A percentile compares a stretch with the other conserved stretches of the same genome.
These are phyloP conservation scores for Coemansia sp. DNA, from an alignment of 192 early-diverging fungal species.

Conservation along the genomic window DNA sequence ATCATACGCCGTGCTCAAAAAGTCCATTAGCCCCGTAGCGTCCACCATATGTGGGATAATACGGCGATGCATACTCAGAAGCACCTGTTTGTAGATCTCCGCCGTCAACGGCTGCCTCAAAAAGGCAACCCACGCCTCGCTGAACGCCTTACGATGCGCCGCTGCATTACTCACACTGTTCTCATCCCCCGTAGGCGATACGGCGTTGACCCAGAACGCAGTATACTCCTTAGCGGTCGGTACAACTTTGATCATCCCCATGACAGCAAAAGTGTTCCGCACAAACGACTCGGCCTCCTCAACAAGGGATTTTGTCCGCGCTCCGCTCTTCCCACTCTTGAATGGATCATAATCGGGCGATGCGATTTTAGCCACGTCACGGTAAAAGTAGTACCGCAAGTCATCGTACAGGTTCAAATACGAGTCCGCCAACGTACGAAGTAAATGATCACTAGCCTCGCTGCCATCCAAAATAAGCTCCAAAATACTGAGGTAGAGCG, in stretches of 20 bases:
- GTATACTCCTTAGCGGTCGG: slow-evolving; percentile 62
- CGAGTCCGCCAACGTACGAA: slow-evolving; percentile 66
- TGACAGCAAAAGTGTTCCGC: slow-evolving; percentile 64
- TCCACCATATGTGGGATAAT: slow-evolving; percentile 87
- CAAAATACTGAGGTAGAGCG: slow-evolving; percentile 61
- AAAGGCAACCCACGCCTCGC: slow-evolving; percentile 79
- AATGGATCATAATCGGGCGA: slow-evolving; percentile 43
- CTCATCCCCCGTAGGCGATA: slow-evolving; percentile 2
- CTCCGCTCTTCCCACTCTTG: slow-evolving; percentile 36
- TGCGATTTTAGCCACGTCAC: slow-evolving; percentile 58
- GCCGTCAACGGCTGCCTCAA: slow-evolving; percentile 71
- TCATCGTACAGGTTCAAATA: slow-evolving; percentile 84
- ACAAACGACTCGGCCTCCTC: slow-evolving; percentile 54
- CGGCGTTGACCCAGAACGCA: slow-evolving; percentile 61
- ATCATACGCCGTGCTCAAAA: slow-evolving; percentile 89
- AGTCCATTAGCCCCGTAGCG: slow-evolving; percentile 86
- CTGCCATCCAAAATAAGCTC: slow-evolving; percentile 61
- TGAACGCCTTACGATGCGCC: slow-evolving; percentile 72
- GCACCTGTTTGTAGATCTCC: slow-evolving; percentile 78
- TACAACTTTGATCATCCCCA: slow-evolving; percentile 63
- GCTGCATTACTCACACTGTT: slow-evolving; percentile 49
- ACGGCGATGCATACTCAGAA: slow-evolving; percentile 82
- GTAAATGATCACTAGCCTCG: slow-evolving; percentile 65
- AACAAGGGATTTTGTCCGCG: slow-evolving; percentile 7
- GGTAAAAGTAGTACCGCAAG: slow-evolving; percentile 80